Evolutionary conservation across 176 grass and related monocot genomes (phyloP).

Genomic region (Typha latifolia): DNA sequence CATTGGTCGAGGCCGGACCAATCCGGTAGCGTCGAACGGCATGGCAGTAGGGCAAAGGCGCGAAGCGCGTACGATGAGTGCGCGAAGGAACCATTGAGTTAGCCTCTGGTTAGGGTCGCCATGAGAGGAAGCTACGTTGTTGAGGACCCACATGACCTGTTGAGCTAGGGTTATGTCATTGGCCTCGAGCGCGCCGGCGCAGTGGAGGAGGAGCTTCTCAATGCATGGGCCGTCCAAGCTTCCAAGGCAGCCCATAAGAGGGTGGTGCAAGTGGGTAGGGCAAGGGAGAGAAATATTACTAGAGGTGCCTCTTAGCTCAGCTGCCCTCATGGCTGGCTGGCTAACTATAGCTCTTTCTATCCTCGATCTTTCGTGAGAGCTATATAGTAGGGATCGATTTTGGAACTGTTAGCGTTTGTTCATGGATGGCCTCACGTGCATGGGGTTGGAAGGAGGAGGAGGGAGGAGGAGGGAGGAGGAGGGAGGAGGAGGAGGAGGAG

Average conservation of each 20-base stretch:
- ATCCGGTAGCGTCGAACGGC: neutral
- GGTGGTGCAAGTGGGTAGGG: neutral
- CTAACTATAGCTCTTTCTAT: neutral
- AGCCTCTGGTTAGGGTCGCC: constrained; percentile 21
- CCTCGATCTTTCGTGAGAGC: too few species aligned
- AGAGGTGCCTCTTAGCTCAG: neutral
- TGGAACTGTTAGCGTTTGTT: neutral
- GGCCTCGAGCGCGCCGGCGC: constrained; percentile 16
- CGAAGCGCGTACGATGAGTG: constrained; percentile 13
- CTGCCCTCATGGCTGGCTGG: constrained; percentile 6
- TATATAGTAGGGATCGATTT: too few species aligned
- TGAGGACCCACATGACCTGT: constrained; percentile 30
- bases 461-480: too few species aligned
- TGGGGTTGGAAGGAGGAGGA: neutral
- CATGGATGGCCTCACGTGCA: neutral
- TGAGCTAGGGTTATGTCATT: constrained; percentile 23
- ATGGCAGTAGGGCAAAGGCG: constrained; percentile 12
- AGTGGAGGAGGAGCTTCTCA: constrained; percentile 28
- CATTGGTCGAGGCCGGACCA: neutral
- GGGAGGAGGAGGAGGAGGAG: too few species aligned
- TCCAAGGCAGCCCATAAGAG: constrained; percentile 5
- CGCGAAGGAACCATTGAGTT: constrained; percentile 15
- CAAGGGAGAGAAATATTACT: neutral
- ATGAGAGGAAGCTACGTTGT: constrained; percentile 18
- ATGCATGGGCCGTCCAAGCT: constrained; percentile 18